A percentile compares a stretch with the other conserved stretches of the same genome.
Conservation (phyloP, 805 yeast species). For the Pichia exigua region DNA sequence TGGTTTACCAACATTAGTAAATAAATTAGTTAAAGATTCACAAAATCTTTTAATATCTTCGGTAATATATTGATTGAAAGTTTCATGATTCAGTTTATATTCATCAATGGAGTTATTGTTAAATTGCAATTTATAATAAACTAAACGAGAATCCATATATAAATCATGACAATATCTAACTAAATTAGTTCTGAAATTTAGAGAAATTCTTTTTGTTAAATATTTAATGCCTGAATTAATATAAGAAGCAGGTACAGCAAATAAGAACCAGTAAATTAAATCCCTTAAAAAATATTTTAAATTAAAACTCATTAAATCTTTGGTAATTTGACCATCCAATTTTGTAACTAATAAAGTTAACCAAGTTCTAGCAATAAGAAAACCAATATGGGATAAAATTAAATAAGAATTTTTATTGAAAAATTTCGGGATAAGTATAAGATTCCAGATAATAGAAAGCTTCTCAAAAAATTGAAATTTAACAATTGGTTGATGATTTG, state of each 20-base stretch:
- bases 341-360: constrained; percentile 77
- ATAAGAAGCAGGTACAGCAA: constrained; percentile 90
- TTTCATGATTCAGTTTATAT: constrained; percentile 38
- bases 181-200: constrained; percentile 78
- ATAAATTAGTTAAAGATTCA: constrained; percentile 72
- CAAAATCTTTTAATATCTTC: constrained; percentile 78
- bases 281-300: constrained; percentile 70
- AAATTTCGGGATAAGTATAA: constrained; percentile 68
- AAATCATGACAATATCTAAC: constrained; percentile 85
- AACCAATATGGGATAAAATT: constrained; percentile 61
- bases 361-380: constrained; percentile 79
- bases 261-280: constrained; percentile 75
- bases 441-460: constrained; percentile 63
- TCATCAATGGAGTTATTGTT: constrained; percentile 34
- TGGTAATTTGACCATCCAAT: constrained; percentile 86
- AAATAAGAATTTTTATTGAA: constrained; percentile 60
- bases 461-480: constrained; percentile 65
- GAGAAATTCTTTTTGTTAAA: constrained; percentile 64
- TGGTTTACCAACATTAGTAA: constrained; percentile 88
- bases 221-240: constrained; percentile 85
- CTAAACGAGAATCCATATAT: constrained; percentile 72
- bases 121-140: constrained; percentile 72
- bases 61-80: constrained; percentile 81
- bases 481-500: constrained; percentile 6
- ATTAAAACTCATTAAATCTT: constrained; percentile 76